These are phyloP conservation scores for Podila epicladia DNA, from an alignment of 192 early-diverging fungal species.

Conservation along the genomic window DNA sequence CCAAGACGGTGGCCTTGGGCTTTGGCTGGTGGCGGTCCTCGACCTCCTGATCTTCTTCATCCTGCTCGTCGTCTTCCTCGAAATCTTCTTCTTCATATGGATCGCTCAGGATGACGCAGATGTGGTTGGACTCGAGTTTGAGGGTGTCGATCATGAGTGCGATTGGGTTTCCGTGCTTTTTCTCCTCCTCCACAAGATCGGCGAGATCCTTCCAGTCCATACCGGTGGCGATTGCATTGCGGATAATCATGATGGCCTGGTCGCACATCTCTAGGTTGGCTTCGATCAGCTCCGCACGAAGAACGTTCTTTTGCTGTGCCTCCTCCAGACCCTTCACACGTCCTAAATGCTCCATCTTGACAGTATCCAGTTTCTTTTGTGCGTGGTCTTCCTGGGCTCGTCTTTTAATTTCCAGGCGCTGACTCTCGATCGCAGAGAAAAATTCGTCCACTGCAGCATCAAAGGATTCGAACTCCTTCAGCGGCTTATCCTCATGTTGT, in stretches of 20 bases:
- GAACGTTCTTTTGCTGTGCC: constrained; percentile 73
- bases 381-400: constrained; percentile 79
- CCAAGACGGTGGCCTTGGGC: constrained; percentile 48
- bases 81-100: constrained; percentile 63
- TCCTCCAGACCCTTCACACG: constrained; percentile 82
- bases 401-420: constrained; percentile 77
- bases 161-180: constrained; percentile 78
- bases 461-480: constrained; percentile 80
- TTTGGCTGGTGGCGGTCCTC: constrained; percentile 47
- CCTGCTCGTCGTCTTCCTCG: constrained; percentile 36
- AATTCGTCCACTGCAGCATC: constrained; percentile 91
- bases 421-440: constrained; percentile 90
- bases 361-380: constrained; percentile 83
- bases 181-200: constrained; percentile 86
- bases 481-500: constrained; percentile 60
- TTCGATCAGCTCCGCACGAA: constrained; percentile 89
- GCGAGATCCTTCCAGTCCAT: constrained; percentile 98
- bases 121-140: constrained; percentile 83
- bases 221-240: constrained; percentile 87
- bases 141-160: constrained; percentile 80
- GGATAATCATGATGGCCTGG: constrained; percentile 85
- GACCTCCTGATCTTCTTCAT: constrained; percentile 54
- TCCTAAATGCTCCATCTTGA: constrained; percentile 79
- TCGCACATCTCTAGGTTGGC: constrained; percentile 86
- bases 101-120: constrained; percentile 65